These are phyloP conservation scores for Sedum album DNA, from an alignment of 164 flowering plant genomes.

Conservation along the genomic window DNA sequence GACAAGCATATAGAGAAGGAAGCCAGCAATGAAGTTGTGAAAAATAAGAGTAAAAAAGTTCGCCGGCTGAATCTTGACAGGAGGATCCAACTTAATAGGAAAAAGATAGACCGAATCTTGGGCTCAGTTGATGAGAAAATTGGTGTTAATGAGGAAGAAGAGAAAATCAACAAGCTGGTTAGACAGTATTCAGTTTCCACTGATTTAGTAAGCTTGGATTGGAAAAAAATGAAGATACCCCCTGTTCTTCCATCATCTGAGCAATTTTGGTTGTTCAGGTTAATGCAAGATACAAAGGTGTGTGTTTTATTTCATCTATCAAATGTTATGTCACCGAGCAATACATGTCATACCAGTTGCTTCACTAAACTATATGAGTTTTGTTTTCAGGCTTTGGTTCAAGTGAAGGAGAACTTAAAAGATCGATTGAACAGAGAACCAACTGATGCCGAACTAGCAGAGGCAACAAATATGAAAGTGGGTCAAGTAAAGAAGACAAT, in stretches of 20 bases:
- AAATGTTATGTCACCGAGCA: background rate
- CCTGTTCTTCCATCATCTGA: conserved; percentile 66
- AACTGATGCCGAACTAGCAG: conserved; percentile 63
- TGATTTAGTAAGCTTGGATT: conserved; percentile 67
- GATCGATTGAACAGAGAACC: conserved; percentile 51
- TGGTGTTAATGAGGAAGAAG: conserved; percentile 23
- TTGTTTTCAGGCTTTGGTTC: conserved; percentile 41
- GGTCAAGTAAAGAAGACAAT: too few species aligned
- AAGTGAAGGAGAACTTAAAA: conserved; percentile 47
- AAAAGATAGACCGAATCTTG: conserved; percentile 20
- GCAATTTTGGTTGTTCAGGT: conserved; percentile 75
- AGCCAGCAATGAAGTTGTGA: conserved; percentile 29
- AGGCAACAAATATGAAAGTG: too few species aligned
- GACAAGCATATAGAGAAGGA: conserved; percentile 21
- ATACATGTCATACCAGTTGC: background rate
- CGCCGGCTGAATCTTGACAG: conserved; percentile 67
- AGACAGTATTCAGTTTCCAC: conserved; percentile 56
- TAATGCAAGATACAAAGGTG: conserved; percentile 95
- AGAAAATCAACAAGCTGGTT: conserved; percentile 53
- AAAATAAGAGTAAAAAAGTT: conserved; percentile 31
- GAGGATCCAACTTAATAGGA: conserved; percentile 51
- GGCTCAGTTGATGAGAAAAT: conserved; percentile 15
- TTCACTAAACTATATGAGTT: background rate
- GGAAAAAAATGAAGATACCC: conserved; percentile 77
- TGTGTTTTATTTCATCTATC: background rate